These are phyloP conservation scores for Apiospora hydei DNA, from an alignment of 2,329 filamentous ascomycete genomes.

Conservation along the genomic window DNA sequence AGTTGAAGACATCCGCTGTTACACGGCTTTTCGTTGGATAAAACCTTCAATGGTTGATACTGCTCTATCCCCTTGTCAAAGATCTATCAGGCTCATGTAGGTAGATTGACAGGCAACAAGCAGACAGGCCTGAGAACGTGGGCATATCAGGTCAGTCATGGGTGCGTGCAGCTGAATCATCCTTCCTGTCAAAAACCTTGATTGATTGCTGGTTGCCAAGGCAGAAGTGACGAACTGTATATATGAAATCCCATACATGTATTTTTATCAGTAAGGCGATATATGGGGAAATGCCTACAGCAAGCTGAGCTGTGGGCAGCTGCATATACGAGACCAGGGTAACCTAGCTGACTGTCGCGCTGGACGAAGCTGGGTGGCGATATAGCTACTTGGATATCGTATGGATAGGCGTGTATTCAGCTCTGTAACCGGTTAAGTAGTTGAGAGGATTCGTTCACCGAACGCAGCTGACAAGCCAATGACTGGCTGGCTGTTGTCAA, in stretches of 20 bases:
- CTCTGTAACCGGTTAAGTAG: background rate
- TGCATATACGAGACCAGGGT: constrained; percentile 13
- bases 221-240: background rate
- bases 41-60: background rate
- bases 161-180: background rate
- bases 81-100: background rate
- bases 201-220: background rate
- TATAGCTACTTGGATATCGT: background rate
- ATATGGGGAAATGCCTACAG: background rate
- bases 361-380: background rate
- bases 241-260: background rate
- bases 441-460: background rate
- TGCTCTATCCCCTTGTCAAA: background rate
- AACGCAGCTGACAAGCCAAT: background rate
- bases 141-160: background rate
- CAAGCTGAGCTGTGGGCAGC: background rate
- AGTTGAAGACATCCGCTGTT: background rate
- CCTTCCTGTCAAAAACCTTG: background rate
- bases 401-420: background rate
- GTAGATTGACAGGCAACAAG: background rate
- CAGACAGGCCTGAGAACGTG: background rate
- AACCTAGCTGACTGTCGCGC: background rate
- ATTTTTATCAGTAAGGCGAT: background rate
- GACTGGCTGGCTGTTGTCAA: no score
- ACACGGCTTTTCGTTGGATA: background rate